These are phyloP conservation scores for Corynascus novoguineensis DNA, from an alignment of 495 filamentous ascomycete genomes.

Conservation along the genomic window DNA sequence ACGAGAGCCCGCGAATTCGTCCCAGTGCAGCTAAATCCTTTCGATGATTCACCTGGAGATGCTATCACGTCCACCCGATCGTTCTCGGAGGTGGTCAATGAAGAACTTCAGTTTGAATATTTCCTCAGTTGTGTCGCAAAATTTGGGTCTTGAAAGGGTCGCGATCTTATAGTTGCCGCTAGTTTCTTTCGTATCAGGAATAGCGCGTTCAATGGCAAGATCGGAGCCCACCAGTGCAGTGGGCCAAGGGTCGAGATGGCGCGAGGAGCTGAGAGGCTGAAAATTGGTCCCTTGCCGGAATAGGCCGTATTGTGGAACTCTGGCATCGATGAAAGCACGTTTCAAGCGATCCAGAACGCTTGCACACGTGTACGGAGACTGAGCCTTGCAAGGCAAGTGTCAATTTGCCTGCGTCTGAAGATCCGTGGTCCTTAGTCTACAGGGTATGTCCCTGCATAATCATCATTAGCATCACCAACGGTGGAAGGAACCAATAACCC, in stretches of 20 bases:
- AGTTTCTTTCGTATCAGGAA: constrained; percentile 9
- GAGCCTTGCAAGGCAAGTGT: not conserved
- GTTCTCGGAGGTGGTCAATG: too few species aligned
- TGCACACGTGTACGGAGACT: too few species aligned
- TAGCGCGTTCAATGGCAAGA: not conserved
- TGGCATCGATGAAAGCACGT: not conserved
- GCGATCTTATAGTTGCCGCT: not conserved
- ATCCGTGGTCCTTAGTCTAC: too few species aligned
- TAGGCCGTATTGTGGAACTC: not conserved
- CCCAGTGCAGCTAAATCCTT: too few species aligned
- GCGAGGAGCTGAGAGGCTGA: constrained; percentile 2
- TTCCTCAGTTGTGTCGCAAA: too few species aligned
- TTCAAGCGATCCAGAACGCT: constrained; percentile 1
- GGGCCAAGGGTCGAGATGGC: not conserved
- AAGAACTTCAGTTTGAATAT: too few species aligned
- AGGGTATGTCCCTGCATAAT: not conserved
- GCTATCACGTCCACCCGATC: too few species aligned
- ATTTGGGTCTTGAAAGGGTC: too few species aligned
- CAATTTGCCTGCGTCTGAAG: too few species aligned
- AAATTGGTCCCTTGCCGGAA: not conserved
- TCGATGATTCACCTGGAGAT: too few species aligned
- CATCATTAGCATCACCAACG: too few species aligned
- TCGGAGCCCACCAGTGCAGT: not conserved
- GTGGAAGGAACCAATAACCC: too few species aligned
- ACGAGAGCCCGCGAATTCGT: not conserved